Percentiles rank a stretch among this genome's conserved stretches.
Evolutionary conservation across 2,329 filamentous ascomycete genomes (phyloP).

Genomic region (Penicillium sp.): DNA sequence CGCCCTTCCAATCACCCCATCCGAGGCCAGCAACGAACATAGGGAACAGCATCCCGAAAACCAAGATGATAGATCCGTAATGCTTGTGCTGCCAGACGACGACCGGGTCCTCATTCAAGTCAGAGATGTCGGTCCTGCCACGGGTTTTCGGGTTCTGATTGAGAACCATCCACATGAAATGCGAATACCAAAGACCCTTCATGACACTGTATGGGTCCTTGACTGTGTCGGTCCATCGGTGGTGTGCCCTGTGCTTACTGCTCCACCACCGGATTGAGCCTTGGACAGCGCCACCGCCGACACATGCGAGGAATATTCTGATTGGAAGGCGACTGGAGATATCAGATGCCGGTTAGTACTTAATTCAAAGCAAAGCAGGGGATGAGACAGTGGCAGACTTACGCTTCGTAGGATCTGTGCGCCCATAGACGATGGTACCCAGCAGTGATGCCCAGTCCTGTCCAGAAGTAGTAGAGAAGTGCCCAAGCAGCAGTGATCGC

Average conservation of each 20-base stretch:
- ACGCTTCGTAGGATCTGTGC: slow-evolving; percentile 67
- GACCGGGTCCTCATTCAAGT: slow-evolving; percentile 77
- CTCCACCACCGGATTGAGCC: slow-evolving; percentile 86
- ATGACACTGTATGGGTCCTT: slow-evolving; percentile 88
- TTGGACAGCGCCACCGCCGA: slow-evolving; percentile 75
- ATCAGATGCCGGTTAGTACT: not conserved
- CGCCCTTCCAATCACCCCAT: slow-evolving; percentile 75
- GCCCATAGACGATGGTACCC: slow-evolving; percentile 81
- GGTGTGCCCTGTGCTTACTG: slow-evolving; percentile 76
- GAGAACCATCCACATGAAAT: slow-evolving; percentile 84
- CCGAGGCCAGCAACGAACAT: slow-evolving; percentile 68
- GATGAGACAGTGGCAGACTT: not conserved
- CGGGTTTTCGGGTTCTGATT: slow-evolving; percentile 76
- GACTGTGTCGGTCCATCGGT: slow-evolving; percentile 83
- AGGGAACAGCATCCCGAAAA: slow-evolving; percentile 73
- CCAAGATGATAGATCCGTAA: slow-evolving; percentile 72
- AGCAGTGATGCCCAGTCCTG: slow-evolving; percentile 71
- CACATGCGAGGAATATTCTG: slow-evolving; percentile 73
- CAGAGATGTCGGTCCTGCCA: slow-evolving; percentile 79
- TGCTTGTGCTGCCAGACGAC: slow-evolving; percentile 82
- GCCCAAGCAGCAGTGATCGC: slow-evolving; percentile 68
- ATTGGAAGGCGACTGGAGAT: slow-evolving; percentile 64
- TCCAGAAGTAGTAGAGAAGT: slow-evolving; percentile 75
- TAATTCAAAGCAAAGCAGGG: not conserved
- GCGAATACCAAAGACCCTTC: slow-evolving; percentile 76